These are phyloP conservation scores for Musa itinerans DNA, from an alignment of 176 grass and related monocot species.

Conservation along the genomic window DNA sequence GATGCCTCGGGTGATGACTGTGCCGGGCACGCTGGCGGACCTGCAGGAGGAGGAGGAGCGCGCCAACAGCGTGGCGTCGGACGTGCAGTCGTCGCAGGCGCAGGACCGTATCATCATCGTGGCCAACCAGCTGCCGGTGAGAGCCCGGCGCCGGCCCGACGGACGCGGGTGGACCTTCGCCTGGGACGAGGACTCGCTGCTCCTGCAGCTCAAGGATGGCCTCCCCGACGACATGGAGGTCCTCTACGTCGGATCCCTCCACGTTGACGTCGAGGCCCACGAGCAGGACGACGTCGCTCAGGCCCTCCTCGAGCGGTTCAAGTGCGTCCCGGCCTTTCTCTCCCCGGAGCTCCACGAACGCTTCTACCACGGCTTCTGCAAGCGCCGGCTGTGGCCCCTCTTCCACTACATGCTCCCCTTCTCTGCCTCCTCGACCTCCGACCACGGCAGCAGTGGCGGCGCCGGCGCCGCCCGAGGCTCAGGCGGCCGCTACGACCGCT, in stretches of 20 bases:
- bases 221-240: constrained; percentile 76
- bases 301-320: constrained; percentile 54
- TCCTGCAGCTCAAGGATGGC: constrained; percentile 57
- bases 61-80: constrained; percentile 45
- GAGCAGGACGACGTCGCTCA: constrained; percentile 66
- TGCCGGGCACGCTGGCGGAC: constrained; percentile 37
- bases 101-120: constrained; percentile 58
- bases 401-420: constrained; percentile 68
- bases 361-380: constrained; percentile 72
- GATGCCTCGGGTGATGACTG: constrained; percentile 45
- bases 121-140: constrained; percentile 50
- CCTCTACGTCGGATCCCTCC: constrained; percentile 65
- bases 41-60: constrained; percentile 42
- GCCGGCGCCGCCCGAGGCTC: too few species aligned
- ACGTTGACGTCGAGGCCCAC: constrained; percentile 34
- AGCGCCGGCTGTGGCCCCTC: constrained; percentile 56
- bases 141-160: constrained; percentile 35
- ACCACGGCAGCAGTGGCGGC: not conserved
- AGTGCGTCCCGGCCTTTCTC: constrained; percentile 63
- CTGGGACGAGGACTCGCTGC: constrained; percentile 72
- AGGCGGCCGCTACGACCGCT: constrained; percentile 50
- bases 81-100: constrained; percentile 42
- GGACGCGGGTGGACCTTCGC: constrained; percentile 44
- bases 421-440: constrained; percentile 15
- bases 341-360: constrained; percentile 38